These are phyloP conservation scores for Pleurotus platypus DNA, from an alignment of 768 basidiomycete species.

Conservation along the genomic window DNA sequence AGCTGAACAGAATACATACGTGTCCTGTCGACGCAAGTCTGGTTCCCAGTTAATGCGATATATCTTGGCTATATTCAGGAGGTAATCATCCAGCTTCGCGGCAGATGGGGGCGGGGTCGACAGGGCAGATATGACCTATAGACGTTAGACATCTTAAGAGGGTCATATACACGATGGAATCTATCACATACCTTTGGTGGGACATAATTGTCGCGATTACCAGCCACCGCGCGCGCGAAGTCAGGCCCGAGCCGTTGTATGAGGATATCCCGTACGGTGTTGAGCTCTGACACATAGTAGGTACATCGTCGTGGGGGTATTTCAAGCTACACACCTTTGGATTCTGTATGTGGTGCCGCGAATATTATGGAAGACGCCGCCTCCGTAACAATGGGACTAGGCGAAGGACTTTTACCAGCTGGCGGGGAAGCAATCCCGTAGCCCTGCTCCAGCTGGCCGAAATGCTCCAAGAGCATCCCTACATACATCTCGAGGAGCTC, in stretches of 20 bases:
- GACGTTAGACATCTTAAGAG: background rate
- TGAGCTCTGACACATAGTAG: conserved; percentile 44
- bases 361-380: conserved; percentile 68
- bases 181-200: conserved; percentile 39
- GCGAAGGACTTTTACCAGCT: conserved; percentile 11
- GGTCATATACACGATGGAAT: background rate
- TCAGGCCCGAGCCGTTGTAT: conserved; percentile 53
- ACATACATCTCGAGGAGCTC: conserved; percentile 66
- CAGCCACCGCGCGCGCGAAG: conserved; percentile 49
- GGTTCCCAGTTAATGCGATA: conserved; percentile 61
- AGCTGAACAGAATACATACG: conserved; percentile 35
- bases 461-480: conserved; percentile 56
- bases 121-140: conserved; percentile 48
- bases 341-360: conserved; percentile 51
- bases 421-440: conserved; percentile 19
- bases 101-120: conserved; percentile 54
- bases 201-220: conserved; percentile 51
- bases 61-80: conserved; percentile 48
- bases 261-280: conserved; percentile 49
- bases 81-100: conserved; percentile 49
- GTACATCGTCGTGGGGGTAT: background rate
- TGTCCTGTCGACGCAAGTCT: conserved; percentile 55
- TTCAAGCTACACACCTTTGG: conserved; percentile 42
- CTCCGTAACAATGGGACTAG: conserved; percentile 55
- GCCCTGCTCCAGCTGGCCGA: conserved; percentile 52